A percentile compares a stretch with the other conserved stretches of the same genome.
Conservation (phyloP, 2,329 filamentous ascomycete species). For the Neofusicoccum umdonicola region DNA sequence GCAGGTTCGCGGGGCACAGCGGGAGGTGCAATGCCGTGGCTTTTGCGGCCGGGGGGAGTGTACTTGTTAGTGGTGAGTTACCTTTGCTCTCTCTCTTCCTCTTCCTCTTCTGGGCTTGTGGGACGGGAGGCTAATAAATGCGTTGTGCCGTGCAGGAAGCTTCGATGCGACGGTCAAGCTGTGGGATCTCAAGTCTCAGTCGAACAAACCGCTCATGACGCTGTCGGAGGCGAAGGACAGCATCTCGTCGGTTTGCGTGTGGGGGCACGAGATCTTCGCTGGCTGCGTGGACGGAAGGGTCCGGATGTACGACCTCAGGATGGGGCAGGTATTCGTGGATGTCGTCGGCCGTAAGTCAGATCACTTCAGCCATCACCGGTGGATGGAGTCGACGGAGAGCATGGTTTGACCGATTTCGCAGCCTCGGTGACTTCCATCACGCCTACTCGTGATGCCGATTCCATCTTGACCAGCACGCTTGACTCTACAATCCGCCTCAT, state of each 20-base stretch:
- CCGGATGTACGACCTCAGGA: constrained; percentile 77
- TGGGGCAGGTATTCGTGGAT: constrained; percentile 69
- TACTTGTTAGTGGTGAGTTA: constrained; percentile 61
- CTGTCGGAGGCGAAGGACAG: constrained; percentile 71
- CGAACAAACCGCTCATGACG: constrained; percentile 67
- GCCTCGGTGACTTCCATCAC: constrained; percentile 70
- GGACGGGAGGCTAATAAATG: not conserved
- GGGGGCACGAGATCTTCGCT: constrained; percentile 58
- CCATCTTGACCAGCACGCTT: constrained; percentile 70
- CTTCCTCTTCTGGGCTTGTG: no score
- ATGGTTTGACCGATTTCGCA: not conserved
- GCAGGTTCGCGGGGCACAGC: constrained; percentile 71
- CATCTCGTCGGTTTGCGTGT: constrained; percentile 48
- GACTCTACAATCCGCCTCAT: constrained; percentile 78
- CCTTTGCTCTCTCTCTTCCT: not conserved
- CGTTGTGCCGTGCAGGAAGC: constrained; percentile 46
- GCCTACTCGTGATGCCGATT: constrained; percentile 69
- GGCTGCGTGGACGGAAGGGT: constrained; percentile 85
- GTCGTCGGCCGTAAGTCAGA: constrained; percentile 57
- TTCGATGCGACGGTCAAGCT: constrained; percentile 74
- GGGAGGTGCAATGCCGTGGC: constrained; percentile 74
- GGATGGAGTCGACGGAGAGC: constrained; percentile 9
- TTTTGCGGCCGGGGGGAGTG: constrained; percentile 72
- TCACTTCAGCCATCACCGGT: constrained; percentile 17
- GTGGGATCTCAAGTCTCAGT: constrained; percentile 50